Evolutionary conservation across 2,329 filamentous ascomycete species (phyloP).

Genomic region (Mycosphaerelloides madeirae): DNA sequence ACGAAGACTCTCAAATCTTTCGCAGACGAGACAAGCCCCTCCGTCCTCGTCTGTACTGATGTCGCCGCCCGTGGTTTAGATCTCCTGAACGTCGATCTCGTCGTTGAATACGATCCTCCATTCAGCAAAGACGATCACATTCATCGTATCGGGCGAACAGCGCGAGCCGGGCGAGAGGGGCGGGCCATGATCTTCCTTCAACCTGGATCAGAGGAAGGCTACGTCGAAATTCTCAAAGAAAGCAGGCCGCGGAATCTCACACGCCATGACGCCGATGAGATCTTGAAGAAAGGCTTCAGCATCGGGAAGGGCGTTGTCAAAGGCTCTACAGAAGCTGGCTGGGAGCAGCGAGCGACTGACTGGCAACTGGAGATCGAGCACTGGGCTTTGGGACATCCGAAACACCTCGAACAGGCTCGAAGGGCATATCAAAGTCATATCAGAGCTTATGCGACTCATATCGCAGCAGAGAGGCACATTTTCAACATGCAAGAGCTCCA

Average conservation of each 20-base stretch:
- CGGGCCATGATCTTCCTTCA: conserved; percentile 85
- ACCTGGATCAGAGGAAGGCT: conserved; percentile 87
- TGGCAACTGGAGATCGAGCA: conserved; percentile 63
- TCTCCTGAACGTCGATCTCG: conserved; percentile 87
- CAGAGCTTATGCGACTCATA: conserved; percentile 89
- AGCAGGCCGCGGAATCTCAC: conserved; percentile 56
- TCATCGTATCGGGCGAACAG: conserved; percentile 90
- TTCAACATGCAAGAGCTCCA: conserved; percentile 93
- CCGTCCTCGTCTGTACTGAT: conserved; percentile 87
- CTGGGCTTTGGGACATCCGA: conserved; percentile 59
- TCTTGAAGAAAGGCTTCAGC: conserved; percentile 61
- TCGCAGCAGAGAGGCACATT: conserved; percentile 73
- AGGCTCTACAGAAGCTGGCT: conserved; percentile 39
- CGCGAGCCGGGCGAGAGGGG: conserved; percentile 82
- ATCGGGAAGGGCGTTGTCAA: conserved; percentile 32
- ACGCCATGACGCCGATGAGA: conserved; percentile 59
- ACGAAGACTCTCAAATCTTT: conserved; percentile 83
- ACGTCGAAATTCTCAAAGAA: conserved; percentile 71
- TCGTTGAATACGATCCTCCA: conserved; percentile 93
- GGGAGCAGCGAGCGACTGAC: conserved; percentile 63
- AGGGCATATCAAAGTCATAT: conserved; percentile 89
- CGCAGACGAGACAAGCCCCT: conserved; percentile 65
- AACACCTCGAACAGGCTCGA: conserved; percentile 72
- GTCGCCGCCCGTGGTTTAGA: conserved; percentile 94
- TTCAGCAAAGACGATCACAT: conserved; percentile 92